Percentiles rank a stretch among this genome's conserved stretches.
phyloP scores from a whole-genome alignment of 202 grass and related monocot genomes.

The Panicum hallii region DNA sequence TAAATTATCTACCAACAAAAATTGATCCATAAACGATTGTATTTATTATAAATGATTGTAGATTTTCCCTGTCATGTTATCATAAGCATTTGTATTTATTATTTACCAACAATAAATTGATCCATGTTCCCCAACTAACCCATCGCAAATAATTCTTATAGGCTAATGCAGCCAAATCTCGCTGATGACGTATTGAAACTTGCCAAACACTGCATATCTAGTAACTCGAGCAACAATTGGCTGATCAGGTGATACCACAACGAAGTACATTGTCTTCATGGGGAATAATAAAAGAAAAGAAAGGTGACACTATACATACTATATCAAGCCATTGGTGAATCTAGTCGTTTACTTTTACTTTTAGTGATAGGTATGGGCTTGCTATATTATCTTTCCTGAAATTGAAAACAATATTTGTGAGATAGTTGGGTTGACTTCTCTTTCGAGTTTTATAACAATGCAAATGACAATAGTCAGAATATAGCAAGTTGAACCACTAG shows the following conservation, averaged over 20 bases:
- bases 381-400: not conserved
- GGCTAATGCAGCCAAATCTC: not conserved
- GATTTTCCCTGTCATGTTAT: not conserved
- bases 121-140: not conserved
- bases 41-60: too few relatives aligned
- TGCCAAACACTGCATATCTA: not conserved
- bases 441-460: not conserved
- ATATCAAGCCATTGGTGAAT: not conserved
- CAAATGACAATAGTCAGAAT: not conserved
- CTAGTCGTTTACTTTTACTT: not conserved
- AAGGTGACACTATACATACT: not conserved
- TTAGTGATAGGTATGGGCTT: not conserved
- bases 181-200: not conserved
- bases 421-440: constrained; percentile 13
- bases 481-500: not conserved
- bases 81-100: not conserved
- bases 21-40: too few relatives aligned
- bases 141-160: not conserved
- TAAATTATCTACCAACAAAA: too few relatives aligned
- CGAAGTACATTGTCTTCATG: not conserved
- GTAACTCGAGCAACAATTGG: not conserved
- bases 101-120: not conserved
- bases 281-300: not conserved
- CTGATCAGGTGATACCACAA: not conserved
- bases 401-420: not conserved